These are phyloP conservation scores for Fusarium redolens DNA, from an alignment of 2,329 filamentous ascomycete genomes.

Conservation along the genomic window DNA sequence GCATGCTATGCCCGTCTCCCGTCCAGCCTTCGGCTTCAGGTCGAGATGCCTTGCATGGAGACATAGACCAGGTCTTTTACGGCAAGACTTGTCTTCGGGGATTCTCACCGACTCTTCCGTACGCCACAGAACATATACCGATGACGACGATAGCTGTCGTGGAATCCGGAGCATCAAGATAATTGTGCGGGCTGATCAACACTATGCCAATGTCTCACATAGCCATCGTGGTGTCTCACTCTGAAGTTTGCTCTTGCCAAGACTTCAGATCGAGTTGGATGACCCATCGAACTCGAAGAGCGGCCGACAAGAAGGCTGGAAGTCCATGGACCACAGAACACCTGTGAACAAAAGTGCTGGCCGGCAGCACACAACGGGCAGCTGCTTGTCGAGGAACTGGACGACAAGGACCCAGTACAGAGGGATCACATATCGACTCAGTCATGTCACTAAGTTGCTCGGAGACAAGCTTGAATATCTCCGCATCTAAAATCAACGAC, in stretches of 20 bases:
- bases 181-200: constrained; percentile 11
- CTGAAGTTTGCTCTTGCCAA: background rate
- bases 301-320: constrained; percentile 16
- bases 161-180: constrained; percentile 25
- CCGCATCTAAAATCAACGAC: constrained; percentile 12
- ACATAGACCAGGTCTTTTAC: constrained; percentile 31
- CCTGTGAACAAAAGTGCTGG: constrained; percentile 19
- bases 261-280: constrained; percentile 15
- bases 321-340: background rate
- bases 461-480: constrained; percentile 5
- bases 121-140: constrained; percentile 27
- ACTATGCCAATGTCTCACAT: constrained; percentile 35
- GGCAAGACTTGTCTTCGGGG: constrained; percentile 29
- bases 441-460: constrained; percentile 24
- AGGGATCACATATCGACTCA: constrained; percentile 22
- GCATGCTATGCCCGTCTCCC: constrained; percentile 41
- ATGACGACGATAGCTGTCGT: constrained; percentile 25
- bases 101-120: constrained; percentile 45
- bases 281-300: constrained; percentile 6
- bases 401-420: constrained; percentile 16
- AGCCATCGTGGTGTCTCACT: constrained; percentile 35
- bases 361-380: constrained; percentile 34
- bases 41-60: constrained; percentile 39
- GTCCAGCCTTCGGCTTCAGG: constrained; percentile 38
- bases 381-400: constrained; percentile 27